Evolutionary conservation across 768 basidiomycete genomes (phyloP).

Genomic region (Cytidiella melzeri): DNA sequence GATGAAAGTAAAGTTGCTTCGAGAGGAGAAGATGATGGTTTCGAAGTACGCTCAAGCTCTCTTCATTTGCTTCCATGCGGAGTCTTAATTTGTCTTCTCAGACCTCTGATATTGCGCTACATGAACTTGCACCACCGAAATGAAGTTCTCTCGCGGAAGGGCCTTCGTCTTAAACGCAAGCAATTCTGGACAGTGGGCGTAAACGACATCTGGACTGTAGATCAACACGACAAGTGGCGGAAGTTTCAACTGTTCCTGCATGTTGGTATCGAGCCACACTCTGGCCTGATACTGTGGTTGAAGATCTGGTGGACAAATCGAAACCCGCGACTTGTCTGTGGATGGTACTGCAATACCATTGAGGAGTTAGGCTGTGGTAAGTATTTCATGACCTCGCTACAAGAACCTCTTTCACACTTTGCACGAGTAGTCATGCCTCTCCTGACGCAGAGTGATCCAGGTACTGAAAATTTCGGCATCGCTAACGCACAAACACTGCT

Average conservation of each 20-base stretch:
- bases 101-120: not conserved
- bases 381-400: too few species aligned
- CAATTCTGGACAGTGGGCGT: conserved; percentile 14
- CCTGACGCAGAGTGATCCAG: conserved; percentile 39
- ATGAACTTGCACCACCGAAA: not conserved
- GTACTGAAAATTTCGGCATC: conserved; percentile 37
- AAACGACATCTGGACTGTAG: conserved; percentile 17
- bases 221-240: conserved; percentile 22
- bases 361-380: not conserved
- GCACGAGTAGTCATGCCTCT: conserved; percentile 1
- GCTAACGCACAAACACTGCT: conserved; percentile 39
- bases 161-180: not conserved
- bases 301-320: conserved; percentile 18
- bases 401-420: not conserved
- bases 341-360: conserved; percentile 8
- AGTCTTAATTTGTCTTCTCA: not conserved
- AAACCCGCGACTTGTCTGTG: conserved; percentile 11
- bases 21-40: not conserved
- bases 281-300: conserved; percentile 14
- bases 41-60: not conserved
- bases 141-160: not conserved
- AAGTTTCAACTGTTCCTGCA: conserved; percentile 15
- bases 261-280: conserved; percentile 9
- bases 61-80: not conserved
- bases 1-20: not conserved